Evolutionary conservation across 345 rosid genomes (phyloP), one percentile per base, ranked within the genome.

Genomic region (Gossypium turneri): DNA sequence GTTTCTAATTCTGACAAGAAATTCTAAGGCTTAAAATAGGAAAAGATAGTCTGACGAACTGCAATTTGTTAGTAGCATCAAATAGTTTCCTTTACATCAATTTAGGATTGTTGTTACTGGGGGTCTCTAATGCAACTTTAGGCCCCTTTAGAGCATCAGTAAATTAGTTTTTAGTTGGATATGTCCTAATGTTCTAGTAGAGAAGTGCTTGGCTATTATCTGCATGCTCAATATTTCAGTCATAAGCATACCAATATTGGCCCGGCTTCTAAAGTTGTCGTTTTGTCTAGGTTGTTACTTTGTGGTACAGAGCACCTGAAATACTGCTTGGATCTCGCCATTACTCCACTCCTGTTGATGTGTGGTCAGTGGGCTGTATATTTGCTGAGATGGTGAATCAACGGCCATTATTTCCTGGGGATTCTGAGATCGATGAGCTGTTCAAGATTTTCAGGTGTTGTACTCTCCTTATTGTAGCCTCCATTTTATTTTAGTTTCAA

Each of bases 351-450:
- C 98, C 97, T 0, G 99, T 95, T 67, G 99, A 95, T 85, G 90
- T 95, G 56, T 95, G 99, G 99, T 95, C 99, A 13, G 98, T 95
- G 56, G 99, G 99, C n/a, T 95, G 99, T 79, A 95, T 95, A 79
- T 93, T 95, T 83, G 97, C 99, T 58, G 99, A 95, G 90, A 95
- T 95, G 99, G 94, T 91, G 82, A 95, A 89, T 83, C 94, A 91
- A 85, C 86, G 83, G 69, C 98, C 98, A 43, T 82, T 93, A 69
- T 95, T 93, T 81, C 96, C 99, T 71, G 98, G 99, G 80, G 98
- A 95, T 83, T 95, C 99, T 2, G 99, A 95, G 86, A 93, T 95
- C 75, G 99, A 95, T 79, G 97, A 95, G 72, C 82, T 95, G 67
- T 95, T 91, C 85, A 93, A 90, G 84, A 95, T 95, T 77, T 95